phyloP scores from a whole-genome alignment of 2,329 filamentous ascomycete genomes.

The Akanthomyces lecanii region DNA sequence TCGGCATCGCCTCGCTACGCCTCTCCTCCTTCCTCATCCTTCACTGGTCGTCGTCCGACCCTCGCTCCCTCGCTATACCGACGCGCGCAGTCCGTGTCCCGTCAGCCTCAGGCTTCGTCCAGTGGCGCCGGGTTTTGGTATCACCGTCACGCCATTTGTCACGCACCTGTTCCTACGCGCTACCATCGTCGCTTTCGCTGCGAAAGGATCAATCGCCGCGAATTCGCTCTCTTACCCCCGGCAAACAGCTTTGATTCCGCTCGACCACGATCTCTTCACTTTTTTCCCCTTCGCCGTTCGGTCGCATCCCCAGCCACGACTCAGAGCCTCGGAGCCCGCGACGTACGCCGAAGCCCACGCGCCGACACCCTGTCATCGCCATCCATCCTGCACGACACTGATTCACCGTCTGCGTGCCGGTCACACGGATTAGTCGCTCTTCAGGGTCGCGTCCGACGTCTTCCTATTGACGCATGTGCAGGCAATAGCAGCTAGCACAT shows the following conservation, averaged over 20 bases:
- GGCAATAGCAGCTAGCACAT: constrained; percentile 42
- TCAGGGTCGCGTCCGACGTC: neutral
- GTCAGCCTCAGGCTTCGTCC: constrained; percentile 10
- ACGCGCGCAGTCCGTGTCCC: constrained; percentile 13
- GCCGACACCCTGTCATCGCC: neutral
- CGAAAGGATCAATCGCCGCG: neutral
- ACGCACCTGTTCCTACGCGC: constrained; percentile 3
- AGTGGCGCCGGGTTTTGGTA: constrained; percentile 7
- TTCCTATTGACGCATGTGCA: constrained; percentile 34
- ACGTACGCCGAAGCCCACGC: constrained; percentile 9
- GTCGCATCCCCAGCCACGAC: constrained; percentile 21
- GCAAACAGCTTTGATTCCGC: neutral
- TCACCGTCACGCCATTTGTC: constrained; percentile 18
- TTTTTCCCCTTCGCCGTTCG: neutral
- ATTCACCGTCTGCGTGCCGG: neutral
- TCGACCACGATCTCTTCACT: neutral
- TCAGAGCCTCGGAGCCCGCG: constrained; percentile 6
- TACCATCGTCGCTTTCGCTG: constrained; percentile 20
- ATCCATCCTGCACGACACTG: neutral
- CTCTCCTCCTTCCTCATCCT: constrained; percentile 7
- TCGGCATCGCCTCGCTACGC: constrained; percentile 10
- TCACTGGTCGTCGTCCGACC: neutral
- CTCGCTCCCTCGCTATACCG: constrained; percentile 10
- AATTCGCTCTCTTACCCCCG: neutral
- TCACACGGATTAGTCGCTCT: neutral